These are phyloP conservation scores for Xylariales sp. DNA, from an alignment of 2,329 filamentous ascomycete genomes.

Conservation along the genomic window DNA sequence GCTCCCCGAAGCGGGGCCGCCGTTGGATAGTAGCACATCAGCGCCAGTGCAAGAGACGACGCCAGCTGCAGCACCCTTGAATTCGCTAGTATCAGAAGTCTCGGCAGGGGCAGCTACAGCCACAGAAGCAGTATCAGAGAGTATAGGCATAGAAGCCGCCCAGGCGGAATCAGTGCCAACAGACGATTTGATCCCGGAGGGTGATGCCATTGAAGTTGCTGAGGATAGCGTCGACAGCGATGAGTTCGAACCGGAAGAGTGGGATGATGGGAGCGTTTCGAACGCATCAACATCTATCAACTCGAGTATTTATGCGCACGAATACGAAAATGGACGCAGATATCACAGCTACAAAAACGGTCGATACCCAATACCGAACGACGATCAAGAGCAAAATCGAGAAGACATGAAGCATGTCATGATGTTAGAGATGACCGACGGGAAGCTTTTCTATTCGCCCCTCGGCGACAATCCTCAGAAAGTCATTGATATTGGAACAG, in stretches of 20 bases:
- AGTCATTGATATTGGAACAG: constrained; percentile 38
- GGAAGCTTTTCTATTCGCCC: constrained; percentile 36
- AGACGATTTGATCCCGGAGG: not conserved
- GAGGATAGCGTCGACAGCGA: constrained; percentile 9
- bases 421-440: constrained; percentile 21
- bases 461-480: constrained; percentile 29
- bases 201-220: constrained; percentile 8
- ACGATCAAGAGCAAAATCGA: constrained; percentile 38
- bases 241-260: constrained; percentile 14
- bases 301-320: constrained; percentile 32
- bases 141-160: not conserved
- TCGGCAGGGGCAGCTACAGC: no score
- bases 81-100: no score
- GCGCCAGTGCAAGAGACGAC: not conserved
- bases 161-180: not conserved
- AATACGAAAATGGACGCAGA: constrained; percentile 36
- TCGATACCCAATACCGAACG: constrained; percentile 34
- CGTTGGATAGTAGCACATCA: not conserved
- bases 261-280: constrained; percentile 10
- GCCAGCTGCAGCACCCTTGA: not conserved
- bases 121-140: no score
- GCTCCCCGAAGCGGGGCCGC: constrained; percentile 6
- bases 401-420: constrained; percentile 28
- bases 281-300: constrained; percentile 23
- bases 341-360: constrained; percentile 38